Evolutionary conservation across 2,329 filamentous ascomycete species (phyloP).

Genomic region (Diaporthe destruens): DNA sequence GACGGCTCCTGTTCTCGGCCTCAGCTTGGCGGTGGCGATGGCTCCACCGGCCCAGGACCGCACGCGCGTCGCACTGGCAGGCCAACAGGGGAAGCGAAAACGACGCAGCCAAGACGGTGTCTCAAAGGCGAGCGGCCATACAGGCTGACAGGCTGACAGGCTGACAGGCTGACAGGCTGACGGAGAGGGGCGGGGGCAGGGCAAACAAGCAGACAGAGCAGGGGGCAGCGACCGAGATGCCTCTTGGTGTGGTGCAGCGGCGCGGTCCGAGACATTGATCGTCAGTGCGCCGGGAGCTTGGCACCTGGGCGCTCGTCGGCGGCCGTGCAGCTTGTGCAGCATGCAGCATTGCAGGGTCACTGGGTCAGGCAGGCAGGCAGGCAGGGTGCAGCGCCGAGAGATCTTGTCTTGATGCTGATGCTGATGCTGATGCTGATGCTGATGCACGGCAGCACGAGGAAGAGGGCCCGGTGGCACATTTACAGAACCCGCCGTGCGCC

Average conservation of each 20-base stretch:
- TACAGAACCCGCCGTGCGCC: not conserved
- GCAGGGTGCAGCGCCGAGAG: slow-evolving; percentile 18
- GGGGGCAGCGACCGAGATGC: slow-evolving; percentile 9
- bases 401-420: not conserved
- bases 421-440: not conserved
- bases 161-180: not conserved
- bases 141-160: too few species aligned
- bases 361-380: not conserved
- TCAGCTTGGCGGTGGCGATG: slow-evolving; percentile 11
- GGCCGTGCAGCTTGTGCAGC: slow-evolving; percentile 2
- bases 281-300: slow-evolving; percentile 28
- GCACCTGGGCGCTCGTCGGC: slow-evolving; percentile 32
- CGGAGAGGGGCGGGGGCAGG: not conserved
- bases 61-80: slow-evolving; percentile 9
- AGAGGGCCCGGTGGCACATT: too few species aligned
- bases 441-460: not conserved
- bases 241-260: slow-evolving; percentile 28
- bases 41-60: not conserved
- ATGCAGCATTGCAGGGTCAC: not conserved
- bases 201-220: not conserved
- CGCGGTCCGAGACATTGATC: slow-evolving; percentile 34
- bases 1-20: slow-evolving; percentile 10
- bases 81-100: slow-evolving; percentile 12
- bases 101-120: slow-evolving; percentile 14
- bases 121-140: slow-evolving; percentile 17